These are phyloP conservation scores for Tetradesmus lagerheimii DNA, from an alignment of 139 green algal genomes.

Conservation along the genomic window DNA sequence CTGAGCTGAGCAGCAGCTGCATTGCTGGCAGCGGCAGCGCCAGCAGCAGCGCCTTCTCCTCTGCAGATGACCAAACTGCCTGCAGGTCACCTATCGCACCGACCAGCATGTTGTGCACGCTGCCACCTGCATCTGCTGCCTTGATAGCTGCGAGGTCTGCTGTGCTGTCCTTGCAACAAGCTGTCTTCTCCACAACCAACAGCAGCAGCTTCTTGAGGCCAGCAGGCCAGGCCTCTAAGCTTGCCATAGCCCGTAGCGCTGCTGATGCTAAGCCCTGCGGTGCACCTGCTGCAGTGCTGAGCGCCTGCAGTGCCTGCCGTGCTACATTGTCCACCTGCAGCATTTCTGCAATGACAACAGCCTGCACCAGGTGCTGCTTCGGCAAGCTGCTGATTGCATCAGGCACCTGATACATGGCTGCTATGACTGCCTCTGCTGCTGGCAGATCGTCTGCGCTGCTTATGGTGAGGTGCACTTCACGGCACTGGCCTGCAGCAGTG, in stretches of 20 bases:
- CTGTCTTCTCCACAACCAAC: background rate
- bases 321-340: background rate
- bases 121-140: background rate
- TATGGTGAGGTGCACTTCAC: background rate
- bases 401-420: background rate
- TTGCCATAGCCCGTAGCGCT: background rate
- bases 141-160: background rate
- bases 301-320: background rate
- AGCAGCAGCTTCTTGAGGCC: constrained; percentile 14
- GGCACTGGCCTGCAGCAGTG: background rate
- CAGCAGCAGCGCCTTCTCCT: background rate
- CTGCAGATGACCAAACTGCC: background rate
- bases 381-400: background rate
- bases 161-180: background rate
- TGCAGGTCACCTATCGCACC: background rate
- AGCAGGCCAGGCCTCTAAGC: background rate
- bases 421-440: constrained; percentile 24
- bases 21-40: background rate
- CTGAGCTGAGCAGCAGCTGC: background rate
- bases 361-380: background rate
- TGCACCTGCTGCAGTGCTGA: background rate
- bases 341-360: background rate
- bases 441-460: background rate
- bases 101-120: background rate
- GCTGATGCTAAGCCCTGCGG: background rate